phyloP scores from a whole-genome alignment of 495 filamentous ascomycete species.

The Talaromyces liani region DNA sequence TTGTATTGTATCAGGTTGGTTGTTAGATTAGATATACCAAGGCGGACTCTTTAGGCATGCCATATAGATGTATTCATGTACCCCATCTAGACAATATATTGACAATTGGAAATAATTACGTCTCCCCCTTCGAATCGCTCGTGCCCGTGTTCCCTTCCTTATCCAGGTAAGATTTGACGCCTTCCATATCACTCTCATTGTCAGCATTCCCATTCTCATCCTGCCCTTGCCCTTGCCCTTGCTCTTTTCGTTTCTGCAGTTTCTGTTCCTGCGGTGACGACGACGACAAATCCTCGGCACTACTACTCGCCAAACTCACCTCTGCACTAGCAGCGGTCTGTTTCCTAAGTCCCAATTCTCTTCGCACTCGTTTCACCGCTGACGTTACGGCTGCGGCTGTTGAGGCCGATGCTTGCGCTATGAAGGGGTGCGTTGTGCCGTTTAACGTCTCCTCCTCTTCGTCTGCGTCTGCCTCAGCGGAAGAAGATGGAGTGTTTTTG shows the following conservation, averaged over 20 bases:
- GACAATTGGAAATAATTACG: neutral
- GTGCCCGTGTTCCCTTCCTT: conserved; percentile 2
- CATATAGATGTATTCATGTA: neutral
- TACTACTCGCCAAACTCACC: conserved; percentile 61
- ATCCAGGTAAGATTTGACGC: conserved; percentile 21
- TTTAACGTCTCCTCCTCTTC: conserved; percentile 1
- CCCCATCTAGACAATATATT: neutral
- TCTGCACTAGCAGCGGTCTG: conserved; percentile 52
- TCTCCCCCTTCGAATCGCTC: too few species aligned
- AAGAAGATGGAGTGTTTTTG: neutral
- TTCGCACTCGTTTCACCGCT: conserved; percentile 24
- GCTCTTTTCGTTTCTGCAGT: conserved; percentile 1
- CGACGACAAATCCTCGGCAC: conserved; percentile 43
- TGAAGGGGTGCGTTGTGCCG: neutral
- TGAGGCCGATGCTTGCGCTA: conserved; percentile 6
- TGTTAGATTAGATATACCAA: neutral
- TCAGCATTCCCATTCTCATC: conserved; percentile 9
- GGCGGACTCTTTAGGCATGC: neutral
- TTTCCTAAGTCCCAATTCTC: conserved; percentile 58
- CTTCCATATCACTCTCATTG: conserved; percentile 18
- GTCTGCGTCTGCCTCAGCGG: neutral
- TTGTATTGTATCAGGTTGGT: neutral
- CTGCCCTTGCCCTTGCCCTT: neutral
- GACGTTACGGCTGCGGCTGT: conserved; percentile 10
- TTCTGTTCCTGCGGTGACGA: neutral